These are phyloP conservation scores for Fusarium irregulare DNA, from an alignment of 2,329 filamentous ascomycete genomes.

Conservation along the genomic window DNA sequence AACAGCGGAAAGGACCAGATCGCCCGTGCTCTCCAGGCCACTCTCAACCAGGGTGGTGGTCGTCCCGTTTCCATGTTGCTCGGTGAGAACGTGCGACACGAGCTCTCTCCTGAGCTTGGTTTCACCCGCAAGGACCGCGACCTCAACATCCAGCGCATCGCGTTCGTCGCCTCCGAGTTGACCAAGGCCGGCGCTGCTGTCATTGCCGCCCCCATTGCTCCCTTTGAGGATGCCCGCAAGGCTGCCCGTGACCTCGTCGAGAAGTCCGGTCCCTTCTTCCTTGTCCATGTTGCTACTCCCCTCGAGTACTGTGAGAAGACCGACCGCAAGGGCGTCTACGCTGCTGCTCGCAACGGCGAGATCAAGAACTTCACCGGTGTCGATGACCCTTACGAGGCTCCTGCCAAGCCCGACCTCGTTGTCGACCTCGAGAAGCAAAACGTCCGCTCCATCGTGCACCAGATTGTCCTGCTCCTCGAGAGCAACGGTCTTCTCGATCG, in stretches of 20 bases:
- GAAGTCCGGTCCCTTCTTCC: conserved; percentile 91
- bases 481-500: conserved; percentile 87
- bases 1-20: conserved; percentile 98
- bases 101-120: conserved; percentile 94
- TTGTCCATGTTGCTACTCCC: conserved; percentile 92
- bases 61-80: conserved; percentile 94
- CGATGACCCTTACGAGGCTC: conserved; percentile 94
- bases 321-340: conserved; percentile 91
- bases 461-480: conserved; percentile 95
- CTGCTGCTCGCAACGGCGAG: conserved; percentile 83
- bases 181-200: conserved; percentile 93
- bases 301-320: conserved; percentile 95
- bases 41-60: conserved; percentile 96
- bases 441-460: conserved; percentile 93
- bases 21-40: conserved; percentile 93
- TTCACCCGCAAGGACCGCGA: conserved; percentile 94
- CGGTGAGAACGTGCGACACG: conserved; percentile 92
- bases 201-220: conserved; percentile 95
- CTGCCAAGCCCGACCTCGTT: conserved; percentile 81
- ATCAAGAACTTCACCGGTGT: conserved; percentile 99
- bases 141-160: conserved; percentile 95
- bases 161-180: conserved; percentile 94
- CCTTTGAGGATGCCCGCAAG: conserved; percentile 82
- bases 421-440: conserved; percentile 89
- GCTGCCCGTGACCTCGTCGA: conserved; percentile 86